Evolutionary conservation across 1,284 basidiomycete genomes (phyloP).

Genomic region (Golubevia sp.): DNA sequence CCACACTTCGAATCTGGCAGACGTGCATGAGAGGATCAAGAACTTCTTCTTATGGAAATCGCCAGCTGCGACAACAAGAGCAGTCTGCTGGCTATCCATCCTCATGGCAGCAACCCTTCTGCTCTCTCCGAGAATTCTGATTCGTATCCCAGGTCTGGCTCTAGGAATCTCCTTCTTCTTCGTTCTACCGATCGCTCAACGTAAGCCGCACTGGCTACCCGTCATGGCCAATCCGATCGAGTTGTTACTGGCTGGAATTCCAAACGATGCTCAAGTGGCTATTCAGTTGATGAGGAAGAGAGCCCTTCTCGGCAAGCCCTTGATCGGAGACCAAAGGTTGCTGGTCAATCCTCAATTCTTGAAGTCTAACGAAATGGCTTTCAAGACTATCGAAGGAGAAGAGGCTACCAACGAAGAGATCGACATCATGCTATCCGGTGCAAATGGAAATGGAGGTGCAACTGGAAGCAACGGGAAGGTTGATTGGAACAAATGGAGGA

Average conservation of each 20-base stretch:
- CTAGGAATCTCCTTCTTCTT: slow-evolving; percentile 25
- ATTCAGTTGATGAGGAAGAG: slow-evolving; percentile 23
- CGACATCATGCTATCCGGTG: slow-evolving; percentile 15
- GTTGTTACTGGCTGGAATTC: slow-evolving; percentile 29
- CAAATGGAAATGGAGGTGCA: slow-evolving; percentile 7
- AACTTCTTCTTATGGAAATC: slow-evolving; percentile 24
- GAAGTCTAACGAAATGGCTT: too few relatives aligned
- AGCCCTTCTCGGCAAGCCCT: slow-evolving; percentile 21
- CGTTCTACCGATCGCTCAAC: slow-evolving; percentile 24
- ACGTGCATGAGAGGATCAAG: slow-evolving; percentile 25
- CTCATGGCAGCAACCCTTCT: slow-evolving; percentile 14
- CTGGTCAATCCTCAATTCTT: slow-evolving; percentile 12
- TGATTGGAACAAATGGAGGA: too few relatives aligned
- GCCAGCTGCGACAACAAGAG: slow-evolving; percentile 20
- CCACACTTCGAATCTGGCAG: slow-evolving; percentile 15
- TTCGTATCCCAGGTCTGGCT: slow-evolving; percentile 18
- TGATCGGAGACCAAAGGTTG: slow-evolving; percentile 9
- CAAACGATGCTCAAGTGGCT: slow-evolving; percentile 35
- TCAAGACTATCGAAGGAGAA: too few relatives aligned
- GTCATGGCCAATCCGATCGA: slow-evolving; percentile 11
- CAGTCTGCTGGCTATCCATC: slow-evolving; percentile 9
- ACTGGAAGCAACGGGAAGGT: background rate
- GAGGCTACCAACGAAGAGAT: background rate
- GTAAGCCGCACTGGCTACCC: slow-evolving; percentile 27
- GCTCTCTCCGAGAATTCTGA: slow-evolving; percentile 16